Evolutionary conservation across 495 filamentous ascomycete species (phyloP).

Genomic region (Lichenothelia convexa): DNA sequence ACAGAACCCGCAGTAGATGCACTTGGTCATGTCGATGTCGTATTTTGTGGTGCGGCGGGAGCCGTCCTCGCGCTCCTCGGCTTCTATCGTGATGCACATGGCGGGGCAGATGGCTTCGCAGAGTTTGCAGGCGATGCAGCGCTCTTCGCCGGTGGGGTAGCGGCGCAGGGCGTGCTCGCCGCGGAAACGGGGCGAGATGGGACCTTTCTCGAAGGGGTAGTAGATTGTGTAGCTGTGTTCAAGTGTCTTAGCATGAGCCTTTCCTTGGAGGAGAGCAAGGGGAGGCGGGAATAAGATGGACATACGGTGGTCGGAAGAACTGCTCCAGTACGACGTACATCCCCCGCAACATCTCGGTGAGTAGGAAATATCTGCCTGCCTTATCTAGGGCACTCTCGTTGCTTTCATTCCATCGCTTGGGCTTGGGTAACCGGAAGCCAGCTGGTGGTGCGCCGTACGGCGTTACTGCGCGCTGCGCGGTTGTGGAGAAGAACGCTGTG

Average conservation of each 20-base stretch:
- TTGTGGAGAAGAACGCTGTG: constrained; percentile 44
- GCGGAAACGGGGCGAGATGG: constrained; percentile 92
- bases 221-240: constrained; percentile 74
- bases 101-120: constrained; percentile 98
- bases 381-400: constrained; percentile 57
- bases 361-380: constrained; percentile 77
- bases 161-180: constrained; percentile 90
- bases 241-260: constrained; percentile 2
- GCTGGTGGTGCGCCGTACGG: constrained; percentile 58
- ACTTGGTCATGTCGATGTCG: constrained; percentile 99
- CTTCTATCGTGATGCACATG: constrained; percentile 94
- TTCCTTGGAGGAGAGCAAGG: neutral
- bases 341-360: constrained; percentile 87
- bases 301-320: constrained; percentile 93
- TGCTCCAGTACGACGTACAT: constrained; percentile 98
- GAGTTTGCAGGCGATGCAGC: constrained; percentile 98
- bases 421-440: constrained; percentile 53
- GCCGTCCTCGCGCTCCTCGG: constrained; percentile 90
- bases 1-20: constrained; percentile 98
- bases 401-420: constrained; percentile 51
- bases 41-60: constrained; percentile 89
- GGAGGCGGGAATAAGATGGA: constrained; percentile 15
- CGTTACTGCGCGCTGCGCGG: constrained; percentile 40
- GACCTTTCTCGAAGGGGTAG: constrained; percentile 98
- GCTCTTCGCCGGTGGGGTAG: constrained; percentile 93